Evolutionary conservation across 257 asterid species (phyloP), one percentile per base, ranked within the genome.

Genomic region (Ocimum tenuiflorum): DNA sequence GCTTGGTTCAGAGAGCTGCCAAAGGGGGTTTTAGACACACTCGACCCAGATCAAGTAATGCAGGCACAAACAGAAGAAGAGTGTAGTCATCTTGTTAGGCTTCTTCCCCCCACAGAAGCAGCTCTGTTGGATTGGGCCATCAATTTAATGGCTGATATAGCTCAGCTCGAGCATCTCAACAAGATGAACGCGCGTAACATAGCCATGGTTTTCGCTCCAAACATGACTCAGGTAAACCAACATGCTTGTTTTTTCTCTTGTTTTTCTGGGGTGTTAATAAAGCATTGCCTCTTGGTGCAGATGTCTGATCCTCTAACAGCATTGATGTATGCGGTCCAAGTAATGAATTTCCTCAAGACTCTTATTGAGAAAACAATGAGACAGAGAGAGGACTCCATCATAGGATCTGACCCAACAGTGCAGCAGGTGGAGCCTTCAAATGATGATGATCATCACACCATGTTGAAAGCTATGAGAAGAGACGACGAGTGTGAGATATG

Each of bases 1-100:
- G 85, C 98, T 33, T 91, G 96, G 98, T 91, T 88, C 74, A 86
- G 98, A 80, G 98, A 91, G 79, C 81, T 91, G 15, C 96, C 98
- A 0, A 79, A 67, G 12, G 96, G 95, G 68, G 62, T 91, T 60
- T 60, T 91, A 85, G 98, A 91, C 75, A 64, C 85, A 14, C 83
- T 91, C 15, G 70, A 95, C 1, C 80, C 92, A 0, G 98, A 85
- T 65, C 78, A 74, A 60, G 94, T 91, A 69, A 91, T 91, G 92
- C 79, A 79, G 63, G 87, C 92, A 0, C 85, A 88, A 60, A 50
- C 95, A 0, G 96, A 91, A 76, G 95, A 86, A 2, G 95, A 83
- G 57, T 91, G 96, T 9, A 31, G 67, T 38, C 85, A n/a, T 1
- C 84, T 91, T 0, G 88, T 83, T 73, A 84, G 81, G 68, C 79